A percentile compares a stretch with the other conserved stretches of the same genome.
phyloP scores from a whole-genome alignment of 257 asterid genomes.

The Solanum chmielewskii region DNA sequence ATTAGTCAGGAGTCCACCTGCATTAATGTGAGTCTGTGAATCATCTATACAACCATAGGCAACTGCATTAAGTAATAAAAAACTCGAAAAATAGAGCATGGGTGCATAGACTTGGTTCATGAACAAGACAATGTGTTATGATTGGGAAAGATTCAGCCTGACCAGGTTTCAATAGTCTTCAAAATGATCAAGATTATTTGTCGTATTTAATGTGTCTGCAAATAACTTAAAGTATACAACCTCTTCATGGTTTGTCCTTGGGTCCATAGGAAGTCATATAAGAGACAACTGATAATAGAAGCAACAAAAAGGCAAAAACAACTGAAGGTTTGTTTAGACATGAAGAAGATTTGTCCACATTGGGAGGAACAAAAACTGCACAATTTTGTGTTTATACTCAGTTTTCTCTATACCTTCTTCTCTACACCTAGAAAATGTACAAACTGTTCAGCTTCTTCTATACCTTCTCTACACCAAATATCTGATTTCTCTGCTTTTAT shows the following conservation, averaged over 20 bases:
- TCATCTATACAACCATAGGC: neutral
- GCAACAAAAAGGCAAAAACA: neutral
- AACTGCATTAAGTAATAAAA: neutral
- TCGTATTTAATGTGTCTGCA: neutral
- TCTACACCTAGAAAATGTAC: neutral
- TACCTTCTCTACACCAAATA: neutral
- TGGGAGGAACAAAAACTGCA: neutral
- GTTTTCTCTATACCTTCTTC: neutral
- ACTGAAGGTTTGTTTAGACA: neutral
- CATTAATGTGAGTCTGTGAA: neutral
- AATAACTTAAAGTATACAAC: neutral
- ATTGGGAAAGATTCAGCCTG: neutral
- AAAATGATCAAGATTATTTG: neutral
- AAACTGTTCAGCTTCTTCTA: neutral
- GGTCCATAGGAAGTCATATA: neutral
- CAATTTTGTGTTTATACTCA: neutral
- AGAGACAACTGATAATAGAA: neutral
- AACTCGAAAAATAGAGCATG: neutral
- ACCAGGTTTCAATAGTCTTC: neutral
- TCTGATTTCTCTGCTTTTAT: neutral
- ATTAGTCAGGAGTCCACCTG: neutral
- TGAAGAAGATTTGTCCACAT: neutral
- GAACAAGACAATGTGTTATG: neutral
- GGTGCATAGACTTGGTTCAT: neutral
- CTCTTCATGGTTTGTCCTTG: neutral